Evolutionary conservation across 2,329 filamentous ascomycete genomes (phyloP).

Genomic region (Endocalyx cinctus): DNA sequence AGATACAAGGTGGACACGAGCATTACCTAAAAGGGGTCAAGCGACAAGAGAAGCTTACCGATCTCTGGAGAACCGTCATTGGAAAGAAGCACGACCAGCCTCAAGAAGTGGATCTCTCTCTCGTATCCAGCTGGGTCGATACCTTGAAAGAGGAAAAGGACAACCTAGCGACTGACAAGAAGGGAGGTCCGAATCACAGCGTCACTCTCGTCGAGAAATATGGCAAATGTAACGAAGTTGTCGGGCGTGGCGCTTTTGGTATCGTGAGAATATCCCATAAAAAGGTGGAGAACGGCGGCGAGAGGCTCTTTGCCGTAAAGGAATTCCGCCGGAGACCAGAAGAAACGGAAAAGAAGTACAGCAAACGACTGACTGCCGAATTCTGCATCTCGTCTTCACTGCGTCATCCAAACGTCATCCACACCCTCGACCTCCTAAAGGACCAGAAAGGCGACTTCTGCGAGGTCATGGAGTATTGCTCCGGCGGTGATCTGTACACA

Average conservation of each 20-base stretch:
- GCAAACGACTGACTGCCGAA: constrained; percentile 92
- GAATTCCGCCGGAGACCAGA: constrained; percentile 93
- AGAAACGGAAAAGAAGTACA: constrained; percentile 95
- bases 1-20: constrained; percentile 67
- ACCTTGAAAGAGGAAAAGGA: constrained; percentile 87
- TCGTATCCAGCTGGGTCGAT: constrained; percentile 95
- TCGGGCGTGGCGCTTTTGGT: constrained; percentile 92
- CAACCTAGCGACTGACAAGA: constrained; percentile 68
- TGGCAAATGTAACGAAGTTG: constrained; percentile 95
- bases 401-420: constrained; percentile 95
- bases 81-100: constrained; percentile 75
- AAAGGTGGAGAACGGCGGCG: constrained; percentile 77
- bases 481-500: constrained; percentile 92
- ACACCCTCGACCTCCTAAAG: constrained; percentile 90
- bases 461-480: constrained; percentile 99
- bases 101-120: constrained; percentile 76
- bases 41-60: constrained; percentile 89
- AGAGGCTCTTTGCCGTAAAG: constrained; percentile 95
- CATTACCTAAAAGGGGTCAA: constrained; percentile 87
- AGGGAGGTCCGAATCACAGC: constrained; percentile 67
- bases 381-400: constrained; percentile 98
- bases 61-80: constrained; percentile 83
- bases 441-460: constrained; percentile 97
- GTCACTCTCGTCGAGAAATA: constrained; percentile 91
- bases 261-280: constrained; percentile 98